A percentile compares a stretch with the other conserved stretches of the same genome.
Conservation (phyloP, 2,329 filamentous ascomycete genomes). For the Gnomoniopsis sp. region DNA sequence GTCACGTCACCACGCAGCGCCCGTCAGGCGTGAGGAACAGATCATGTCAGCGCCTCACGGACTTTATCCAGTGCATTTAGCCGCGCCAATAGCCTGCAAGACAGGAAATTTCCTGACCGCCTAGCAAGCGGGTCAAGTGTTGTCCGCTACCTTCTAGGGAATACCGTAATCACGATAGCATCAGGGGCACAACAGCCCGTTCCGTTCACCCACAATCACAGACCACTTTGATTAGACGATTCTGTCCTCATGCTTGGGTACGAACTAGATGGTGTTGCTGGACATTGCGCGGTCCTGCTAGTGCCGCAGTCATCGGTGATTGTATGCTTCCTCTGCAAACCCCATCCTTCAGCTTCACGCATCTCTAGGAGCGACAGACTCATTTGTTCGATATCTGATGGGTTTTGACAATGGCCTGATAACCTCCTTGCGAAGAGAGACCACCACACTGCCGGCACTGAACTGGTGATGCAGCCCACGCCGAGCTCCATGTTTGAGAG, state of each 20-base stretch:
- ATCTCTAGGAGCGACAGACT: background rate
- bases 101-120: background rate
- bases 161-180: too few species aligned
- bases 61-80: constrained; percentile 29
- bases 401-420: background rate
- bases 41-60: background rate
- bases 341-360: background rate
- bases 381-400: background rate
- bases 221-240: background rate
- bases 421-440: background rate
- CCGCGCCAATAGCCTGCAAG: constrained; percentile 26
- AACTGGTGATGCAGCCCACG: background rate
- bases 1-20: constrained; percentile 19
- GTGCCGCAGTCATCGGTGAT: background rate
- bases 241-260: background rate
- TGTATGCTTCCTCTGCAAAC: background rate
- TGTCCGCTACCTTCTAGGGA: too few species aligned
- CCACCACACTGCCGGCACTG: too few species aligned
- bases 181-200: constrained; percentile 5
- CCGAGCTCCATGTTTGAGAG: background rate
- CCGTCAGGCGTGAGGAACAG: constrained; percentile 12
- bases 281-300: background rate
- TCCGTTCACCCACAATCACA: background rate
- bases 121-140: background rate
- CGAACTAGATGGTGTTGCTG: background rate